Percentiles rank a stretch among this genome's conserved stretches.
phyloP scores from a whole-genome alignment of 139 green algal genomes.

The Chlamydomonas eustigma region DNA sequence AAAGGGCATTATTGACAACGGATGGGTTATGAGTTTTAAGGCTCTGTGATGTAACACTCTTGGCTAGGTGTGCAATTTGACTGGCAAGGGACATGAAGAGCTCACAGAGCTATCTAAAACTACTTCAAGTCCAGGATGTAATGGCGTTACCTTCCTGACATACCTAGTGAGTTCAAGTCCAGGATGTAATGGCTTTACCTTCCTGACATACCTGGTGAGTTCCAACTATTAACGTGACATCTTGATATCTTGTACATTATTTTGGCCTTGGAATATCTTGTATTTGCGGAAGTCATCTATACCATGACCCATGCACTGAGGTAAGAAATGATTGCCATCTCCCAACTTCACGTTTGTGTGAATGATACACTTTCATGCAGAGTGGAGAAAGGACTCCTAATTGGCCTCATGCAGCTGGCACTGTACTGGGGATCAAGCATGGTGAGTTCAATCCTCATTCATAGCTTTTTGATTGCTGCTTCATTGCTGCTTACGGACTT shows the following conservation, averaged over 20 bases:
- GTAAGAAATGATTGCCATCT: too few species aligned
- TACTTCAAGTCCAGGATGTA: constrained; percentile 56
- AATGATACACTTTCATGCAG: not conserved
- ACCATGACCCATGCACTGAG: too few species aligned
- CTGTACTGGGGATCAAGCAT: constrained; percentile 50
- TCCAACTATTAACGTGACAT: constrained; percentile 60
- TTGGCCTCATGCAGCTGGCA: constrained; percentile 73
- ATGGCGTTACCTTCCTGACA: constrained; percentile 72
- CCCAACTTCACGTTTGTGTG: too few species aligned
- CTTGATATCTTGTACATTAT: constrained; percentile 70
- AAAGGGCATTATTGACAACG: too few species aligned
- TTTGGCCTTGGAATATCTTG: too few species aligned
- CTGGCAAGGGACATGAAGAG: constrained; percentile 51
- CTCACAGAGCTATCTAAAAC: constrained; percentile 52
- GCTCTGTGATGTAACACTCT: too few species aligned
- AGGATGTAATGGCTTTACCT: constrained; percentile 64
- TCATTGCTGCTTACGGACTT: too few species aligned
- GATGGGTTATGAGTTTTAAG: too few species aligned
- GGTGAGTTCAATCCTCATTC: constrained; percentile 24
- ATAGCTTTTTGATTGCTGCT: too few species aligned
- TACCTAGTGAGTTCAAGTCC: constrained; percentile 61
- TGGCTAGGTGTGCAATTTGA: constrained; percentile 20
- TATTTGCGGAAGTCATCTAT: too few species aligned
- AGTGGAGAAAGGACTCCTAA: constrained; percentile 81
- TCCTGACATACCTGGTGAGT: constrained; percentile 72